phyloP scores from a whole-genome alignment of 2,329 filamentous ascomycete species.

The Colletotrichum falcatum region DNA sequence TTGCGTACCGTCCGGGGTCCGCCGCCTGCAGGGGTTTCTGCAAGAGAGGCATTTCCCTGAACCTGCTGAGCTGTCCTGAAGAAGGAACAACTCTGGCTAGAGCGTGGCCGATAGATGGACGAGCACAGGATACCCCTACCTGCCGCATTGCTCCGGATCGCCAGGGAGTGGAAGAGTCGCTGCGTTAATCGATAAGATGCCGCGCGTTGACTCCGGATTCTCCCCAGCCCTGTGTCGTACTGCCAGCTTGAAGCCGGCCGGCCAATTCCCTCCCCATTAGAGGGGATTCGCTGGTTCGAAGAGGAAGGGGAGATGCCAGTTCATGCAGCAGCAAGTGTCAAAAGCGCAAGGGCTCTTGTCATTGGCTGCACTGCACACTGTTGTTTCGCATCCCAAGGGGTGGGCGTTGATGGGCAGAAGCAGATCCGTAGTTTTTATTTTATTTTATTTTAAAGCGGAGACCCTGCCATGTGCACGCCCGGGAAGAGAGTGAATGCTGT shows the following conservation, averaged over 20 bases:
- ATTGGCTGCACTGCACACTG: conserved; percentile 25
- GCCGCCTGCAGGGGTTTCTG: conserved; percentile 31
- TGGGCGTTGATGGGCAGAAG: conserved; percentile 28
- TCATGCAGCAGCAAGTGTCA: conserved; percentile 37
- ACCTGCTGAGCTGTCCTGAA: conserved; percentile 21
- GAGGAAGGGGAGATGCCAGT: conserved; percentile 13
- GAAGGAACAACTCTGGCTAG: conserved; percentile 29
- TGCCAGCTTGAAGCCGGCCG: conserved; percentile 4
- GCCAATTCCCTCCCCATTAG: conserved; percentile 21
- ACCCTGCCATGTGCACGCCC: conserved; percentile 35
- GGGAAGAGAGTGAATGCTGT: conserved; percentile 35
- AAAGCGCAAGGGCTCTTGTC: conserved; percentile 22
- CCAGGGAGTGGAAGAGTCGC: conserved; percentile 25
- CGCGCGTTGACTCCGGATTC: conserved; percentile 17
- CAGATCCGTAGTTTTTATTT: conserved; percentile 26
- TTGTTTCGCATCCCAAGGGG: conserved; percentile 39
- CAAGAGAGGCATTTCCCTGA: conserved; percentile 34
- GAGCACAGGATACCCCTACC: conserved; percentile 32
- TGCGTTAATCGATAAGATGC: conserved; percentile 40
- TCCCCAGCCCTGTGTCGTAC: conserved; percentile 13
- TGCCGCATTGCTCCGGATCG: conserved; percentile 34
- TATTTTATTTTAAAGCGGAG: conserved; percentile 3
- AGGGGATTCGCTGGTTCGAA: conserved; percentile 31
- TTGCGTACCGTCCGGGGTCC: conserved; percentile 24
- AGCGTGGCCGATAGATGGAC: conserved; percentile 33